Conservation (phyloP, 2,329 filamentous ascomycete species). For the Trichophyton rubrum region DNA sequence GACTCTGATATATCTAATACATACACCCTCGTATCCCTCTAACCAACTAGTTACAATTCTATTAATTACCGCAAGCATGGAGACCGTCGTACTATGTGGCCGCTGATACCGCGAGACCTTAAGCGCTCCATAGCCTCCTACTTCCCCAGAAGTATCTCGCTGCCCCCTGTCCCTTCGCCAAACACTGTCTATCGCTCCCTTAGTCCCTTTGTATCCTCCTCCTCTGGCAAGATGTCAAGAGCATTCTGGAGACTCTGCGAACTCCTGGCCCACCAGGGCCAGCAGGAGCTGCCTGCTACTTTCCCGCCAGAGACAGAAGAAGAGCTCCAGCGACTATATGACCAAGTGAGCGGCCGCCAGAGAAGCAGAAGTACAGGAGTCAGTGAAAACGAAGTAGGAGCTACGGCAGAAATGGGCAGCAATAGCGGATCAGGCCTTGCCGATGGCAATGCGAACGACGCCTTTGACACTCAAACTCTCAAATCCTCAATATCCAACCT, state of each 20-base stretch:
- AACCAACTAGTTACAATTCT: neutral
- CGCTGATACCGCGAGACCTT: neutral
- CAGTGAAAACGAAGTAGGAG: slow-evolving; percentile 43
- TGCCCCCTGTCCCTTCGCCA: neutral
- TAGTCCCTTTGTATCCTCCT: slow-evolving; percentile 3
- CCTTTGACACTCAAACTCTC: slow-evolving; percentile 18
- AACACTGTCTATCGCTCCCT: slow-evolving; percentile 8
- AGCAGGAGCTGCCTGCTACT: neutral
- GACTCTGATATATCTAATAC: neutral
- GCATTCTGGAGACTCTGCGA: slow-evolving; percentile 10
- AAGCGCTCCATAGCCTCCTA: neutral
- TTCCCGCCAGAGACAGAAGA: neutral
- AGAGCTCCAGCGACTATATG: neutral
- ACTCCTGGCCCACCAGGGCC: slow-evolving; percentile 7
- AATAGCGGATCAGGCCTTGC: slow-evolving; percentile 48
- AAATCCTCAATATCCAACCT: slow-evolving; percentile 19
- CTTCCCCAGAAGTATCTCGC: neutral
- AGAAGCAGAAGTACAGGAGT: slow-evolving; percentile 48
- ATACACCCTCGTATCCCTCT: no score
- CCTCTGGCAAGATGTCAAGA: slow-evolving; percentile 5
- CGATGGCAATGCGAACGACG: slow-evolving; percentile 9
- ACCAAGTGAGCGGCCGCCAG: neutral
- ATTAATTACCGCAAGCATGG: neutral
- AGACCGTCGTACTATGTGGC: neutral
- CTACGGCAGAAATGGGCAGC: slow-evolving; percentile 48